Evolutionary conservation across 371 early-diverging fungal genomes (phyloP), one percentile per base, ranked within the genome.

Genomic region (Mycotypha africana): DNA sequence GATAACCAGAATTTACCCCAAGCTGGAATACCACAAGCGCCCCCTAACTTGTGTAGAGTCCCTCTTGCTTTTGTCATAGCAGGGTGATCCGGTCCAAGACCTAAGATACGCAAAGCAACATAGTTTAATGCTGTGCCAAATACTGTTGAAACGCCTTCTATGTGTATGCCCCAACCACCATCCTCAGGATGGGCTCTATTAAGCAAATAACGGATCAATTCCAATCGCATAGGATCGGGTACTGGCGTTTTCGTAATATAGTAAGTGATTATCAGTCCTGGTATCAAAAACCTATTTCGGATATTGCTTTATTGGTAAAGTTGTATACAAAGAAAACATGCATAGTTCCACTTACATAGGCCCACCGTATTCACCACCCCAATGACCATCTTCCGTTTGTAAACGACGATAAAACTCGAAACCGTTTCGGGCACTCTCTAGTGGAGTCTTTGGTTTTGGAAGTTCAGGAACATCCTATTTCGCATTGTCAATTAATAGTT

Each of bases 1-100:
- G 88, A 56, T 19, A 98, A 79, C 92, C 95, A 95, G 62, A 98
- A 94, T 65, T 98, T 98, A 16, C 97, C 98, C 98, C 98, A 98
- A 35, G 95, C 84, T 32, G 98, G 93, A 14, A 83, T 77, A 28
- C 84, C 91, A 0, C 72, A 61, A 14, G 96, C 93, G 39, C 94
- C 90, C 38, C 89, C 91, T 21, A 92, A 69, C 43, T 69, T 71
- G 62, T 92, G 94, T 35, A 97, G 84, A 15, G 82, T 84, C 10
- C 62, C 68, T 38, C 98, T 78, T n/a, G 95, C 95, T 38, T 83
- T 86, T 30, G 77, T 71, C 77, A 88, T 79, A 21, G 85, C 89
- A 21, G 94, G 89, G 57, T 97, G 89, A 42, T 95, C 91, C 2
- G 88, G 79, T 19, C 79, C 78, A 35, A 95, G 70, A 17, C 97